phyloP scores from a whole-genome alignment of 352 stramenopile species.

The Pythium rishiriense region DNA sequence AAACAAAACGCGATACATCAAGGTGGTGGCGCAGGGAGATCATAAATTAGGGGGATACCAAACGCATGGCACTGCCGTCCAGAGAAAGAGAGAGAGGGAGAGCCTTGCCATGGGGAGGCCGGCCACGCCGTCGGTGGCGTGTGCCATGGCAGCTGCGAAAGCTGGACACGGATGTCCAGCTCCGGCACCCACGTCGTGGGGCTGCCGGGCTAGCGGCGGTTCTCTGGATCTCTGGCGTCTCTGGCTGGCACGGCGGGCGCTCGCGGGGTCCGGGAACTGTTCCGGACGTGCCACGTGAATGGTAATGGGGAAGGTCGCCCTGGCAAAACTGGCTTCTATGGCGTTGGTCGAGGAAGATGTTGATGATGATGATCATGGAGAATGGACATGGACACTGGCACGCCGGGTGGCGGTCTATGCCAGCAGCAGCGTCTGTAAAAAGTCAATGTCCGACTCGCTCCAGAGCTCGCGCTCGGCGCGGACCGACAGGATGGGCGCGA shows the following conservation, averaged over 20 bases:
- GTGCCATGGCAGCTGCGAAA: no score
- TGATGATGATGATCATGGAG: no score
- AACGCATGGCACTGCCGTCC: no score
- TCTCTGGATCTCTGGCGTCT: background rate
- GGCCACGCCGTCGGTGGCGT: no score
- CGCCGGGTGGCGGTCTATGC: constrained; percentile 27
- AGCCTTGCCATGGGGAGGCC: no score
- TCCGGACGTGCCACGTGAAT: no score
- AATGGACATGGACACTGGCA: constrained; percentile 2
- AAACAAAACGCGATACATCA: no score
- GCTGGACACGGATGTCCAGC: background rate
- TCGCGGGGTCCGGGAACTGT: no score
- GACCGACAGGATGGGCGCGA: constrained; percentile 52
- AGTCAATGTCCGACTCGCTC: constrained; percentile 82
- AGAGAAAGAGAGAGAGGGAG: background rate
- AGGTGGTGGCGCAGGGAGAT: background rate
- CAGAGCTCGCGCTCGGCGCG: constrained; percentile 59
- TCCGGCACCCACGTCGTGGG: background rate
- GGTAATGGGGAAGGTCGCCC: background rate
- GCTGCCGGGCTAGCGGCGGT: background rate
- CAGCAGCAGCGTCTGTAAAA: constrained; percentile 73
- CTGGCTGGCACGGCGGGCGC: no score
- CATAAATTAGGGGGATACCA: no score
- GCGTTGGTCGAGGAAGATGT: background rate
- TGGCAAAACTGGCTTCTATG: constrained; percentile 3